Evolutionary conservation across 2,329 filamentous ascomycete species (phyloP).

Genomic region (Pseudogymnoascus sp.): DNA sequence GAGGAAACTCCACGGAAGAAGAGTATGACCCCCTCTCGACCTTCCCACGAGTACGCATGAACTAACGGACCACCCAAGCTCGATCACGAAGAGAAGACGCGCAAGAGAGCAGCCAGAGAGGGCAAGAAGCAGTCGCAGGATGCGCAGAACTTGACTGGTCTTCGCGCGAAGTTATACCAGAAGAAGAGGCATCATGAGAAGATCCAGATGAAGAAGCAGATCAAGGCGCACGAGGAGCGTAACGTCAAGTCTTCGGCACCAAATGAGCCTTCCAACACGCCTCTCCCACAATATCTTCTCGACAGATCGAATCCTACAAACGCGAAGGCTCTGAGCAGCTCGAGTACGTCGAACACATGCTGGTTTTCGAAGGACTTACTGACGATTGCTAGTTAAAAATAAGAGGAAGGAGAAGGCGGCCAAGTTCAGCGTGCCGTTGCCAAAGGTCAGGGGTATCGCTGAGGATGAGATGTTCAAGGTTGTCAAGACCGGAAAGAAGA

Average conservation of each 20-base stretch:
- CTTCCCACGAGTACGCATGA: not conserved
- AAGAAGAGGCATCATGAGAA: slow-evolving; percentile 91
- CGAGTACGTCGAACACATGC: slow-evolving; percentile 38
- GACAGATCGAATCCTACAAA: slow-evolving; percentile 56
- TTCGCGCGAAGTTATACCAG: slow-evolving; percentile 83
- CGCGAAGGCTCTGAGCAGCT: slow-evolving; percentile 64
- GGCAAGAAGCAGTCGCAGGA: slow-evolving; percentile 78
- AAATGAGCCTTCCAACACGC: slow-evolving; percentile 64
- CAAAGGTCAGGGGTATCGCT: slow-evolving; percentile 82
- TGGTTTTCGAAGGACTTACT: not conserved
- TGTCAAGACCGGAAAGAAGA: slow-evolving; percentile 89
- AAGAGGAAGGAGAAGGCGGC: slow-evolving; percentile 87
- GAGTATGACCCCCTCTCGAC: not conserved
- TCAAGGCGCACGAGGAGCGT: slow-evolving; percentile 87
- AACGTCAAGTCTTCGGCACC: slow-evolving; percentile 78
- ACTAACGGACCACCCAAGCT: slow-evolving; percentile 32
- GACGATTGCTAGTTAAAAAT: slow-evolving; percentile 60
- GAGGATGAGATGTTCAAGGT: slow-evolving; percentile 97
- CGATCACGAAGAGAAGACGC: slow-evolving; percentile 79
- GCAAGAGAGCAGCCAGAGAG: slow-evolving; percentile 80
- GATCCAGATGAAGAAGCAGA: slow-evolving; percentile 89
- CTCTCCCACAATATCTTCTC: slow-evolving; percentile 82
- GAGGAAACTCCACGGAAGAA: slow-evolving; percentile 10
- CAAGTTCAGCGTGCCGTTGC: slow-evolving; percentile 80
- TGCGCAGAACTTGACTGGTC: slow-evolving; percentile 83